Conservation (phyloP, 345 rosid genomes). For the Syzygium aromaticum region DNA sequence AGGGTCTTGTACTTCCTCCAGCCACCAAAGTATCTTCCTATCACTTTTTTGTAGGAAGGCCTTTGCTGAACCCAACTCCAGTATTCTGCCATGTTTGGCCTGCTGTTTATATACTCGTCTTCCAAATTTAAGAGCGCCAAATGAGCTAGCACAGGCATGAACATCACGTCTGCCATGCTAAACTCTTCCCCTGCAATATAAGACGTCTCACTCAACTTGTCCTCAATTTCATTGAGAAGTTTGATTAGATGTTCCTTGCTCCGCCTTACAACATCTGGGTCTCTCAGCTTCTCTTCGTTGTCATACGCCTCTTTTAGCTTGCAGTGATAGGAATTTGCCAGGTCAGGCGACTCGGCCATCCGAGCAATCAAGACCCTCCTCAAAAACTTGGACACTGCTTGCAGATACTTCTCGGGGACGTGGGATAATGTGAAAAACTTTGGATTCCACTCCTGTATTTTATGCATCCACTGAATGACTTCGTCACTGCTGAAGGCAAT, state of each 20-base stretch:
- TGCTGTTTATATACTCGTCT: conserved; percentile 57
- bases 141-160: conserved; percentile 65
- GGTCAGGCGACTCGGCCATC: conserved; percentile 80
- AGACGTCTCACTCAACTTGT: conserved; percentile 31
- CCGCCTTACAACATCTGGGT: conserved; percentile 28
- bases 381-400: conserved; percentile 57
- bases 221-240: conserved; percentile 67
- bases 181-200: conserved; percentile 70
- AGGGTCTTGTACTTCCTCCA: conserved; percentile 43
- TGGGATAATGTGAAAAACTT: conserved; percentile 65
- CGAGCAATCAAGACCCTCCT: conserved; percentile 72
- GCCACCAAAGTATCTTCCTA: conserved; percentile 46
- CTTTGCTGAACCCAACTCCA: conserved; percentile 62
- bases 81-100: conserved; percentile 57
- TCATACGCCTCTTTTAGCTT: conserved; percentile 66
- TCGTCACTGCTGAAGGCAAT: conserved; percentile 30
- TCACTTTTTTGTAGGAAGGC: conserved; percentile 64
- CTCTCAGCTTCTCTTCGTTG: conserved; percentile 63
- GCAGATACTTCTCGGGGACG: conserved; percentile 45
- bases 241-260: conserved; percentile 51
- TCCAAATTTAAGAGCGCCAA: conserved; percentile 53
- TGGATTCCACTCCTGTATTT: conserved; percentile 67
- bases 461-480: conserved; percentile 67
- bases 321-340: conserved; percentile 74
- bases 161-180: conserved; percentile 76